These are phyloP conservation scores for Paratrimastix pyriformis DNA, from an alignment of 78 protist genomes.

Conservation along the genomic window DNA sequence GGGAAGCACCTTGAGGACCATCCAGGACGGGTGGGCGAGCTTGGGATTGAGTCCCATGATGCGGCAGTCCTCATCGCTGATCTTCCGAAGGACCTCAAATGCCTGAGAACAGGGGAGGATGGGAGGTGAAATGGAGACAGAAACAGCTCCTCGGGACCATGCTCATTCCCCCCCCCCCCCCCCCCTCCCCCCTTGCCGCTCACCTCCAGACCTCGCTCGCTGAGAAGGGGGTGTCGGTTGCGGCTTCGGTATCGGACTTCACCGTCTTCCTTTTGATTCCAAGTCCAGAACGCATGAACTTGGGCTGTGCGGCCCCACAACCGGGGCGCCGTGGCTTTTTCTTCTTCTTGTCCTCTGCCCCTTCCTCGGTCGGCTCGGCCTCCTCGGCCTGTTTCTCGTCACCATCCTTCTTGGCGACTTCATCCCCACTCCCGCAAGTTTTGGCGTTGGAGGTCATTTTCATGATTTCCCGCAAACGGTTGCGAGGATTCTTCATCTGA, in stretches of 20 bases:
- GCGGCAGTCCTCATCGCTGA: slow-evolving; percentile 47
- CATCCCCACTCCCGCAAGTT: background rate
- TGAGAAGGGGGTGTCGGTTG: slow-evolving; percentile 57
- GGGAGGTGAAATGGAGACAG: too few relatives aligned
- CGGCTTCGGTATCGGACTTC: slow-evolving; percentile 43
- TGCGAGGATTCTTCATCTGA: background rate
- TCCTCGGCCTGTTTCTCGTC: background rate
- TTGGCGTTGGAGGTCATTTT: background rate
- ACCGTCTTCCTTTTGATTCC: slow-evolving; percentile 41
- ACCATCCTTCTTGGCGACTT: background rate
- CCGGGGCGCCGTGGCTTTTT: slow-evolving; percentile 26
- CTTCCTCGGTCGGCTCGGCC: slow-evolving; percentile 37
- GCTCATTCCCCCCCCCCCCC: too few relatives aligned
- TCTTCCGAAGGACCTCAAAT: slow-evolving; percentile 51
- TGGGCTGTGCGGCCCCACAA: slow-evolving; percentile 53
- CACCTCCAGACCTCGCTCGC: too few relatives aligned
- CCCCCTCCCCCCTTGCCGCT: too few relatives aligned
- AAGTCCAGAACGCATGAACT: slow-evolving; percentile 32
- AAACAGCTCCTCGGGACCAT: too few relatives aligned
- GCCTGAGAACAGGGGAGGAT: too few relatives aligned
- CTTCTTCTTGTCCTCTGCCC: slow-evolving; percentile 16
- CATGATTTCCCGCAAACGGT: background rate
- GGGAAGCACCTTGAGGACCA: slow-evolving; percentile 83
- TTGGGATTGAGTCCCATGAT: slow-evolving; percentile 76
- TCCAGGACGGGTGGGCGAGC: slow-evolving; percentile 86